A percentile compares a stretch with the other conserved stretches of the same genome.
Conservation (phyloP, 2,329 filamentous ascomycete species). For the Arthrocladium fulminans region DNA sequence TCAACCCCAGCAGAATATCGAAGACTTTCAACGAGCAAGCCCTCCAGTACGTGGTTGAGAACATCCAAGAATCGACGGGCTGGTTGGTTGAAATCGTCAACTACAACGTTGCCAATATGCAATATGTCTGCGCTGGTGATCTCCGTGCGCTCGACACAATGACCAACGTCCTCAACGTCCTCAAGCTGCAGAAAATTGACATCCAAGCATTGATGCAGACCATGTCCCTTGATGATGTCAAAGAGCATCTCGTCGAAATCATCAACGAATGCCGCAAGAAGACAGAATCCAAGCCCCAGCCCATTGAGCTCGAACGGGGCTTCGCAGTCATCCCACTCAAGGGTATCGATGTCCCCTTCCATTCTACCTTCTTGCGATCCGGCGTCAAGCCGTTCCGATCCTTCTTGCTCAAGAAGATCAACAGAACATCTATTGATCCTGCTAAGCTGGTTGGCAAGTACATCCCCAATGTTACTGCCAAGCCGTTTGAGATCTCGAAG, state of each 20-base stretch:
- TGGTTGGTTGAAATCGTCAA: slow-evolving; percentile 99
- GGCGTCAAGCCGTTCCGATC: slow-evolving; percentile 98
- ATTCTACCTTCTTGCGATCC: slow-evolving; percentile 93
- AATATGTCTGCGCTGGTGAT: slow-evolving; percentile 60
- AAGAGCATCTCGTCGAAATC: slow-evolving; percentile 79
- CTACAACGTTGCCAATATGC: slow-evolving; percentile 67
- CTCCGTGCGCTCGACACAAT: slow-evolving; percentile 57
- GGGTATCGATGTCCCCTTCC: slow-evolving; percentile 94
- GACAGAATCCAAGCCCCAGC: slow-evolving; percentile 79
- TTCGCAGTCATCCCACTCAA: slow-evolving; percentile 95
- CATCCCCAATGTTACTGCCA: slow-evolving; percentile 95
- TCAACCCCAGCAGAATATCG: slow-evolving; percentile 95
- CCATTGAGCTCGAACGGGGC: slow-evolving; percentile 82
- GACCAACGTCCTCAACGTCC: slow-evolving; percentile 79
- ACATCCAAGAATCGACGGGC: slow-evolving; percentile 82
- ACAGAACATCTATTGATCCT: slow-evolving; percentile 97
- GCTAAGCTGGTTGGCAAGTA: slow-evolving; percentile 97
- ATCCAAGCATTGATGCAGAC: slow-evolving; percentile 86
- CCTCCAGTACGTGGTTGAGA: slow-evolving; percentile 91
- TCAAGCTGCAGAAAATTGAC: slow-evolving; percentile 95
- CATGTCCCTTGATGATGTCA: slow-evolving; percentile 80
- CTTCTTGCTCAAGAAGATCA: slow-evolving; percentile 99
- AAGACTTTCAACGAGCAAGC: slow-evolving; percentile 99
- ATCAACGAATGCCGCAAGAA: slow-evolving; percentile 80
- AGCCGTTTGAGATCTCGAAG: slow-evolving; percentile 89